These are phyloP conservation scores for Lentinula sp. DNA, from an alignment of 768 basidiomycete species.

Conservation along the genomic window DNA sequence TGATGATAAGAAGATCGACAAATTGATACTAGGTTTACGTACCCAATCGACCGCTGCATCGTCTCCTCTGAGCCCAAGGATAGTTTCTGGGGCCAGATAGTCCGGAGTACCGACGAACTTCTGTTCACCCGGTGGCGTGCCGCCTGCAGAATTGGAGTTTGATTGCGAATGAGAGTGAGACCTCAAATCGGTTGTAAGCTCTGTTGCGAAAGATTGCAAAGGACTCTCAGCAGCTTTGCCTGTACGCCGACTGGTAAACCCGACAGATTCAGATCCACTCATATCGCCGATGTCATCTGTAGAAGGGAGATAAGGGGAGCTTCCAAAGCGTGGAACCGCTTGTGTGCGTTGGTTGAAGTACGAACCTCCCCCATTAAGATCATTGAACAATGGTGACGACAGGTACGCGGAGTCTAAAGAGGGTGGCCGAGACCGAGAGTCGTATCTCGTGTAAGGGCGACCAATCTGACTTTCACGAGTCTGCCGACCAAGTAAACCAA, in stretches of 20 bases:
- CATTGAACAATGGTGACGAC: slow-evolving; percentile 67
- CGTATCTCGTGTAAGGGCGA: slow-evolving; percentile 45
- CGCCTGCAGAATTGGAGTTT: slow-evolving; percentile 26
- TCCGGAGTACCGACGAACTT: slow-evolving; percentile 98
- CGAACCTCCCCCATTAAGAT: slow-evolving; percentile 58
- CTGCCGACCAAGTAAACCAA: slow-evolving; percentile 97
- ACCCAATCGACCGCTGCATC: slow-evolving; percentile 98
- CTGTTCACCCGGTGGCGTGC: slow-evolving; percentile 78
- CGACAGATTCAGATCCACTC: slow-evolving; percentile 40
- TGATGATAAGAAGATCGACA: neutral
- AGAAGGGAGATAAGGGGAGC: slow-evolving; percentile 60
- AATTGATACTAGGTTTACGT: slow-evolving; percentile 20
- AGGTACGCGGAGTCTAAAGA: slow-evolving; percentile 77
- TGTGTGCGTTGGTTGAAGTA: slow-evolving; percentile 72
- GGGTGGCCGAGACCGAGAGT: slow-evolving; percentile 74
- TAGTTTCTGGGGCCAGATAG: slow-evolving; percentile 93
- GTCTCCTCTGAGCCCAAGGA: slow-evolving; percentile 91
- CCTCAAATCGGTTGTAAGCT: slow-evolving; percentile 75
- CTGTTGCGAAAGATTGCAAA: slow-evolving; percentile 80
- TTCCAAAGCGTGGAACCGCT: slow-evolving; percentile 50
- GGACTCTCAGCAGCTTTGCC: slow-evolving; percentile 64
- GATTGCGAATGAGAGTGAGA: slow-evolving; percentile 63
- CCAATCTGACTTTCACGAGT: slow-evolving; percentile 63
- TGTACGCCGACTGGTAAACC: slow-evolving; percentile 28
- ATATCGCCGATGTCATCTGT: slow-evolving; percentile 83